phyloP scores from a whole-genome alignment of 2,329 filamentous ascomycete species.

The Cladophialophora psammophila region DNA sequence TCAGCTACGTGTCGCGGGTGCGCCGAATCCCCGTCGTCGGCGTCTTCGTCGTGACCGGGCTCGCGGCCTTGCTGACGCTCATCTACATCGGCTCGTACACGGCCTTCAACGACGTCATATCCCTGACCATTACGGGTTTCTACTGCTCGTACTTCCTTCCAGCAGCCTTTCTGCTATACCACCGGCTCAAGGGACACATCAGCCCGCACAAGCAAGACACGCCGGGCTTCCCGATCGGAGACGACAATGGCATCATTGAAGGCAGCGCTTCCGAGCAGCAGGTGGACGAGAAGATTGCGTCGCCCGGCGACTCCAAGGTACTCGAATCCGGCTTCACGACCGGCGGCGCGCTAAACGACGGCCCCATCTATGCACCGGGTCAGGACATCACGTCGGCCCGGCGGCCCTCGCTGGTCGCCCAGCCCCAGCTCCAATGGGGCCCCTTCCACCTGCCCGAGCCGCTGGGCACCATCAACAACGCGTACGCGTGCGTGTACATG shows the following conservation, averaged over 20 bases:
- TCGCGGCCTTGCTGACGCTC: slow-evolving; percentile 38
- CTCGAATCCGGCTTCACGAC: neutral
- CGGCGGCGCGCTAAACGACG: neutral
- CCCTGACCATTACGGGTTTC: slow-evolving; percentile 47
- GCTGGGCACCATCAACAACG: slow-evolving; percentile 62
- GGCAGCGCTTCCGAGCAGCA: slow-evolving; percentile 27
- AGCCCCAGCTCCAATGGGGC: slow-evolving; percentile 58
- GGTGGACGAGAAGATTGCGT: neutral
- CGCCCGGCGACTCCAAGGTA: neutral
- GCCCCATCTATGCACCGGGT: neutral
- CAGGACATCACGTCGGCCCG: neutral
- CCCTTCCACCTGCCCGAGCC: slow-evolving; percentile 62
- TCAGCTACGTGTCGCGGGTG: slow-evolving; percentile 43
- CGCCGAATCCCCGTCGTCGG: slow-evolving; percentile 36
- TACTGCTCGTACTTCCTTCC: slow-evolving; percentile 49
- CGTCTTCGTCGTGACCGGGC: slow-evolving; percentile 27
- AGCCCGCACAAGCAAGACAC: slow-evolving; percentile 45
- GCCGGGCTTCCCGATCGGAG: slow-evolving; percentile 25
- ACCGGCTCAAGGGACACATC: slow-evolving; percentile 48
- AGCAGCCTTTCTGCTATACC: slow-evolving; percentile 45
- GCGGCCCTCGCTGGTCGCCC: slow-evolving; percentile 34
- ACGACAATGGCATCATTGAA: slow-evolving; percentile 40
- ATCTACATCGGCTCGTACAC: slow-evolving; percentile 42
- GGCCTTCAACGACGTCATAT: slow-evolving; percentile 43
- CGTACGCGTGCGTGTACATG: slow-evolving; percentile 62